Percentiles rank a stretch among this genome's conserved stretches.
Evolutionary conservation across 2,329 filamentous ascomycete genomes (phyloP).

Genomic region (Stachybotrys chartarum): DNA sequence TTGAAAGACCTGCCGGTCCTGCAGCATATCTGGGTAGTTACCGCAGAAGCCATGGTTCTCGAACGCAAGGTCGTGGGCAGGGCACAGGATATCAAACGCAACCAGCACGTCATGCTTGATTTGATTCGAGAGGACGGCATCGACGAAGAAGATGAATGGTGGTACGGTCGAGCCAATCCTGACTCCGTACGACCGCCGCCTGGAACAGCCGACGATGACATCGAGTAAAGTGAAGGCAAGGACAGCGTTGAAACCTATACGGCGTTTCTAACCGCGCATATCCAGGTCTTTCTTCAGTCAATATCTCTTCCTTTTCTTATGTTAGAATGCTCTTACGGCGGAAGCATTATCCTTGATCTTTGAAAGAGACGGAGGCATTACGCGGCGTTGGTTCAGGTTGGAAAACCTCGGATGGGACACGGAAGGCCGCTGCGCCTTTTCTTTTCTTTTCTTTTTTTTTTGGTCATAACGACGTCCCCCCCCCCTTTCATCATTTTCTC

Average conservation of each 20-base stretch:
- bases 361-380: neutral
- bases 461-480: no score
- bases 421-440: neutral
- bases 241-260: no score
- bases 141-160: constrained; percentile 55
- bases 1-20: constrained; percentile 49
- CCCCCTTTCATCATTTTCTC: neutral
- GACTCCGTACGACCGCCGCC: constrained; percentile 46
- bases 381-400: neutral
- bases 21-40: constrained; percentile 55
- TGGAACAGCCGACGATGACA: constrained; percentile 46
- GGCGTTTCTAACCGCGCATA: no score
- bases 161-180: constrained; percentile 47
- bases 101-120: constrained; percentile 54
- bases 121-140: constrained; percentile 56
- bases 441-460: no score
- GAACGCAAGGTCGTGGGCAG: constrained; percentile 51
- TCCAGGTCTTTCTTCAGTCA: no score
- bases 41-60: constrained; percentile 55
- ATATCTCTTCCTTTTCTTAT: neutral
- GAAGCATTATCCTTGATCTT: neutral
- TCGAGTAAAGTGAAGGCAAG: neutral
- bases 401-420: neutral
- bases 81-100: constrained; percentile 54
- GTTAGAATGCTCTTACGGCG: neutral